phyloP scores from a whole-genome alignment of 495 filamentous ascomycete species.

The Neurospora sublineolata region DNA sequence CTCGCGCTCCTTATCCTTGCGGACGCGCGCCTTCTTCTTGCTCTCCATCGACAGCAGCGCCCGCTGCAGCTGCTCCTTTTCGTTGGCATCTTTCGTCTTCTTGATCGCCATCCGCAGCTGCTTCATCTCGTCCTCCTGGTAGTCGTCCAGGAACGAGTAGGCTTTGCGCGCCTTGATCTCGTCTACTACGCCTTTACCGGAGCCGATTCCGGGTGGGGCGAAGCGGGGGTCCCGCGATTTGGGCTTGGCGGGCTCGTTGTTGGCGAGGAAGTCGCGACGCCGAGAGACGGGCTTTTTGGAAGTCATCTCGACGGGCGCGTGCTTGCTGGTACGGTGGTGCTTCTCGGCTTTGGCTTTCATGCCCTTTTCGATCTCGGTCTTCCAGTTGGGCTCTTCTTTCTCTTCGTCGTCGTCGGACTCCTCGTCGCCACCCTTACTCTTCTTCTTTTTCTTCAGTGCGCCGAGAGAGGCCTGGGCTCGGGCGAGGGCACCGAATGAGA shows the following conservation, averaged over 20 bases:
- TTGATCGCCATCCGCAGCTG: constrained; percentile 53
- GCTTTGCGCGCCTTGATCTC: constrained; percentile 47
- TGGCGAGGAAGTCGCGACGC: constrained; percentile 55
- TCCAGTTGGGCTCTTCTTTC: constrained; percentile 5
- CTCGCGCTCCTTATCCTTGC: constrained; percentile 53
- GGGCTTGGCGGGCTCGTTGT: constrained; percentile 38
- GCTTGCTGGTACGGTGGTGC: constrained; percentile 55
- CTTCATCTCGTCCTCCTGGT: constrained; percentile 66
- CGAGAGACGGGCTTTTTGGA: constrained; percentile 75
- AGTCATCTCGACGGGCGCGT: constrained; percentile 71
- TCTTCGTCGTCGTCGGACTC: constrained; percentile 5
- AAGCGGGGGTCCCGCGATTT: constrained; percentile 81
- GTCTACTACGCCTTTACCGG: constrained; percentile 30
- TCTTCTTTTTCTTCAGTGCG: constrained; percentile 16
- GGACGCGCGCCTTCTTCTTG: constrained; percentile 51
- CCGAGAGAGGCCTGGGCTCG: constrained; percentile 65
- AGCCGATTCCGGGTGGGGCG: constrained; percentile 28
- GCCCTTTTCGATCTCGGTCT: constrained; percentile 5
- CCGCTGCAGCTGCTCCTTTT: constrained; percentile 55
- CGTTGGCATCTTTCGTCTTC: constrained; percentile 50
- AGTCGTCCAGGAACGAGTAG: constrained; percentile 80
- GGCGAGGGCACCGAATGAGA: constrained; percentile 82
- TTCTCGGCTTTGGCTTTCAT: constrained; percentile 8
- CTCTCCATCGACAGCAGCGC: constrained; percentile 59
- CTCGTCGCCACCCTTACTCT: background rate